Evolutionary conservation across 2,329 filamentous ascomycete genomes (phyloP), one percentile per base, ranked within the genome.

Genomic region (Cladosporium sp.): DNA sequence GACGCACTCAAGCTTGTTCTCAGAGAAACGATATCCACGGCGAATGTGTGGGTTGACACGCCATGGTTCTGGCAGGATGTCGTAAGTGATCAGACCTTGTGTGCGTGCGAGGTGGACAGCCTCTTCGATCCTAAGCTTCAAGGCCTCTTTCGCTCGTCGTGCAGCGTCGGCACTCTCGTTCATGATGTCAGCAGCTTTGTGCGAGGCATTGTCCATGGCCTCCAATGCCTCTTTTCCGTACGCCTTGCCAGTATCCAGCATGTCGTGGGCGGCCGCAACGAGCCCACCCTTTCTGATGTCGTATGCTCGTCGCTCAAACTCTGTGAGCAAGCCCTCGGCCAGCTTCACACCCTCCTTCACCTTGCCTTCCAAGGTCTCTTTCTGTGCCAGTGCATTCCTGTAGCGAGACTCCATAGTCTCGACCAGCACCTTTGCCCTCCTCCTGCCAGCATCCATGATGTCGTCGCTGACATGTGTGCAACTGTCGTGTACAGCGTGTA

Each of bases 41-140:
- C 89, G 83, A 75, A 99, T 98, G 79, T 99, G 92, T 1, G 93
- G 93, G 79, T 99, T 99, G 74, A 96, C 90, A 67, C 91, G 87
- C 95, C 95, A 99, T 0, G 95, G 95, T 43, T 90, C 83, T 1
- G 95, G 95, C 5, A 99, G 84, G 73, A 97, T 93, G 56, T 96
- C 88, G 79, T 98, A 99, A 67, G 86, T 85, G 70, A 99, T 90
- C 16, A 97, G 84, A 57, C 93, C 92, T 58, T 92, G 86, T 75
- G 96, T 89, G 70, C 90, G 87, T 14, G 95, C 94, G 63, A 86
- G 85, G 71, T 94, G 90, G 48, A 99, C 89, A 69, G 91, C 92
- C 69, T 95, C 90, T 72, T 96, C 91, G 28, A 99, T 82, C 8
- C 89, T 89, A 72, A 75, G 67, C 67, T 79, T 79, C 67, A 83